Percentiles rank a stretch among this genome's conserved stretches.
Conservation (phyloP, 202 grass and related monocot species). For the Elaeis oleifera region DNA sequence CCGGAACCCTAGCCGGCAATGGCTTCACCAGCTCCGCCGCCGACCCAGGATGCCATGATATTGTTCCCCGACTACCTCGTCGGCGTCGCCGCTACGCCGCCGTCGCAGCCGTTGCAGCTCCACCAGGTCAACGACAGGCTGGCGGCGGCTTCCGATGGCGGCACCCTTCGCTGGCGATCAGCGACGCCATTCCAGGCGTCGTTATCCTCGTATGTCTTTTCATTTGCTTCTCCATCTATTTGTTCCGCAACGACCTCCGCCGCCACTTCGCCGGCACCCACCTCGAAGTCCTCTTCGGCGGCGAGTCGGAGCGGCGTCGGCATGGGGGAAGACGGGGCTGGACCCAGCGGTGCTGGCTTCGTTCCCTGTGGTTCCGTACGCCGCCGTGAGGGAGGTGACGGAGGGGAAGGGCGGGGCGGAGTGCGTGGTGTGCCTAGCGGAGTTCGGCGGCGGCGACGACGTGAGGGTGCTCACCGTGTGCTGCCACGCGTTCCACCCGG, state of each 20-base stretch:
- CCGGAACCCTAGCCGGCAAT: no score
- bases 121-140: no score
- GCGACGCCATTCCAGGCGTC: conserved; percentile 46
- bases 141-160: no score
- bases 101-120: no score
- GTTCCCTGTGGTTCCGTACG: conserved; percentile 46
- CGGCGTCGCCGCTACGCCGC: no score
- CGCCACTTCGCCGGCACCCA: conserved; percentile 32
- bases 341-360: conserved; percentile 49
- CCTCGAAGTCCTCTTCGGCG: conserved; percentile 1
- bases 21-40: no score
- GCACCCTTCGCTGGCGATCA: not conserved
- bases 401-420: conserved; percentile 25
- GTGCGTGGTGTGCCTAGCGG: conserved; percentile 68
- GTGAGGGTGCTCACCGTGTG: conserved; percentile 62
- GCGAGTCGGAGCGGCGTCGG: not conserved
- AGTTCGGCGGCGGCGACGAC: conserved; percentile 46
- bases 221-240: conserved; percentile 47
- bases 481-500: conserved; percentile 61
- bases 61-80: no score
- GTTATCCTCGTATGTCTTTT: conserved; percentile 53
- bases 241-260: conserved; percentile 45
- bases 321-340: conserved; percentile 24
- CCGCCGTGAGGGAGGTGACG: conserved; percentile 6
- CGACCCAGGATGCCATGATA: no score